phyloP scores from a whole-genome alignment of 73 alveolate genomes.

The Vitrella brassicaformis region DNA sequence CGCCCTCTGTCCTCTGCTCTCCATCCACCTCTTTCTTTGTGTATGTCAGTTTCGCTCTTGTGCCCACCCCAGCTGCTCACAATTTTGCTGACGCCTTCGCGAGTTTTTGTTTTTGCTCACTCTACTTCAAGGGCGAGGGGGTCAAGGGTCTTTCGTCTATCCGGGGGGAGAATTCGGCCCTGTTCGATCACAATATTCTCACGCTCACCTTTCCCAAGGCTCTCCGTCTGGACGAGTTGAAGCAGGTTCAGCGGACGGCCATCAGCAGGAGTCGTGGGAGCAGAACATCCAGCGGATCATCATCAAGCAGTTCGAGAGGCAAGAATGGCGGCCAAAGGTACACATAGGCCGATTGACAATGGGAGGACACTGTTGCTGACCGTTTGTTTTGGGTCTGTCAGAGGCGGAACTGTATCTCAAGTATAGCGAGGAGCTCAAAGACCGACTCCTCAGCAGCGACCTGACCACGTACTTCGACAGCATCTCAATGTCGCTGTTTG shows the following conservation, averaged over 20 bases:
- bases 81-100: constrained; percentile 56
- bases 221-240: constrained; percentile 50
- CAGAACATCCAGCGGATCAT: constrained; percentile 51
- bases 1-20: no score
- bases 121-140: constrained; percentile 51
- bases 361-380: no score
- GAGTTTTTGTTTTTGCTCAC: constrained; percentile 48
- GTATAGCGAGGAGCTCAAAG: no score
- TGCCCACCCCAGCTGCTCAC: constrained; percentile 57
- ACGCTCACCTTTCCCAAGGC: constrained; percentile 14
- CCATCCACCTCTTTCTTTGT: no score
- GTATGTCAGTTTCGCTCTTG: constrained; percentile 52
- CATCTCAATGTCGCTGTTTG: no score
- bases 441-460: no score
- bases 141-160: constrained; percentile 4
- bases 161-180: background rate
- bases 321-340: no score
- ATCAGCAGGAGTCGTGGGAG: constrained; percentile 53
- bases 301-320: constrained; percentile 41
- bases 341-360: no score
- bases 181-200: background rate
- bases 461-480: no score
- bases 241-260: constrained; percentile 45
- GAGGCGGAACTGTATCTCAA: no score
- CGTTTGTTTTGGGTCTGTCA: no score